These are phyloP conservation scores for Strobilomyces confusus DNA, from an alignment of 768 basidiomycete genomes.

Conservation along the genomic window DNA sequence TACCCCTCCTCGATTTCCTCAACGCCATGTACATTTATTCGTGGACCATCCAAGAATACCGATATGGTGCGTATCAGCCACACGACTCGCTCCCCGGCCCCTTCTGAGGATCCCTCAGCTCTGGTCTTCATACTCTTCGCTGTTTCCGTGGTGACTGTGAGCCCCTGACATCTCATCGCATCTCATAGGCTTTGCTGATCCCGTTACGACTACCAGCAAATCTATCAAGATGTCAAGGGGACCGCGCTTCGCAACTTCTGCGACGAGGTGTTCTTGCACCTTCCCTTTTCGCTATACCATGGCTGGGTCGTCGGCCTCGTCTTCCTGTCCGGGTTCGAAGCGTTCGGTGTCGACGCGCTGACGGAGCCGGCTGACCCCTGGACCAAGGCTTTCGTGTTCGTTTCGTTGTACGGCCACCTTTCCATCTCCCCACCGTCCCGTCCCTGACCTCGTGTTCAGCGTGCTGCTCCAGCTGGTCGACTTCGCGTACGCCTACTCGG, in stretches of 20 bases:
- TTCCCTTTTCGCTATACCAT: slow-evolving; percentile 70
- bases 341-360: slow-evolving; percentile 56
- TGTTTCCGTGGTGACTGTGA: slow-evolving; percentile 50
- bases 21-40: slow-evolving; percentile 64
- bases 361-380: slow-evolving; percentile 49
- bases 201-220: slow-evolving; percentile 35
- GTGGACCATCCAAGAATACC: slow-evolving; percentile 52
- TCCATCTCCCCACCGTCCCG: not conserved
- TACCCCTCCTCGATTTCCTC: slow-evolving; percentile 59
- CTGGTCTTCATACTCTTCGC: slow-evolving; percentile 41
- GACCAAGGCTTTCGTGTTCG: slow-evolving; percentile 62
- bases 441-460: slow-evolving; percentile 21
- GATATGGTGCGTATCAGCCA: slow-evolving; percentile 30
- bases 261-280: slow-evolving; percentile 66
- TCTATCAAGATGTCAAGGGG: slow-evolving; percentile 64
- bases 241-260: slow-evolving; percentile 43
- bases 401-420: slow-evolving; percentile 40
- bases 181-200: not conserved
- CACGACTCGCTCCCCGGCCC: not conserved
- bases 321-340: slow-evolving; percentile 53
- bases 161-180: not conserved
- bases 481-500: slow-evolving; percentile 63
- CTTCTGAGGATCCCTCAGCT: slow-evolving; percentile 24
- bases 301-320: slow-evolving; percentile 55
- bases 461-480: slow-evolving; percentile 57